These are phyloP conservation scores for Cruciata laevipes DNA, from an alignment of 257 asterid genomes.

Conservation along the genomic window DNA sequence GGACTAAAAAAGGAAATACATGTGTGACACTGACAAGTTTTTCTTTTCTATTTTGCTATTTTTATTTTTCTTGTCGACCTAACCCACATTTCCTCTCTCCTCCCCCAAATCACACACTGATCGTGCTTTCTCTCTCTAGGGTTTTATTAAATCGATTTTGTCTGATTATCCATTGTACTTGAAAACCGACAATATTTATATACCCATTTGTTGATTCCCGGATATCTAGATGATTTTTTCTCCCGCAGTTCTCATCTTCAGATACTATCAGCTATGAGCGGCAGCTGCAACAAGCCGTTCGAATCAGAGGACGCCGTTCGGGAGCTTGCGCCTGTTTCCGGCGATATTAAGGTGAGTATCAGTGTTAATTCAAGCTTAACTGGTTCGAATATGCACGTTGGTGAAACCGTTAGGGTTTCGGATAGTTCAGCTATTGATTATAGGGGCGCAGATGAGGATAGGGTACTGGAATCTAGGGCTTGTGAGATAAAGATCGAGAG, in stretches of 20 bases:
- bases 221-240: constrained; percentile 3
- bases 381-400: constrained; percentile 12
- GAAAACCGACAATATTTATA: background rate
- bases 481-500: constrained; percentile 14
- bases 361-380: constrained; percentile 12
- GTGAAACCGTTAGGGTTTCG: constrained; percentile 9
- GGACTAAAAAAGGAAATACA: too few species aligned
- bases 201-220: background rate
- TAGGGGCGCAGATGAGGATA: constrained; percentile 16
- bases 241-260: constrained; percentile 11
- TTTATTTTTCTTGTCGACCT: background rate
- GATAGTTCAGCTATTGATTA: constrained; percentile 17
- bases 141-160: constrained; percentile 16
- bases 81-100: background rate
- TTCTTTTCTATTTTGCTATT: background rate
- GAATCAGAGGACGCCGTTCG: constrained; percentile 18
- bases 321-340: constrained; percentile 15
- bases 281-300: constrained; percentile 16
- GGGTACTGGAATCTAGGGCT: constrained; percentile 22
- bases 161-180: background rate
- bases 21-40: background rate
- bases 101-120: background rate
- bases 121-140: constrained; percentile 16
- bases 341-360: constrained; percentile 12
- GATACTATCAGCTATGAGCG: constrained; percentile 27